Percentiles rank a stretch among this genome's conserved stretches.
These are phyloP conservation scores for Magnolia officinalis DNA, from an alignment of 164 flowering plant species.

Conservation along the genomic window DNA sequence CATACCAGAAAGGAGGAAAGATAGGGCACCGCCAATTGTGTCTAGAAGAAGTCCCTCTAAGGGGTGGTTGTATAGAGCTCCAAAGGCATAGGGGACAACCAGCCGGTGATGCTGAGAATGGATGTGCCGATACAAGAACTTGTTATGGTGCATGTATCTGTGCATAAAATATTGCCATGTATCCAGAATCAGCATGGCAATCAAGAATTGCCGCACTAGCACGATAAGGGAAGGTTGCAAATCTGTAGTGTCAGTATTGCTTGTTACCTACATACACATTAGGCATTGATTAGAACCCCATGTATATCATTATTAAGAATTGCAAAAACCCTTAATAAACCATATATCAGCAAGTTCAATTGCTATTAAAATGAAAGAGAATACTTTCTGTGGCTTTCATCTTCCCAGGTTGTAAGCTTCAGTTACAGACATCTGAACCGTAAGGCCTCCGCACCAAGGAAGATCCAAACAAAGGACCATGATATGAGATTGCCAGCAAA, in stretches of 20 bases:
- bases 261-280: constrained; percentile 42
- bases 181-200: constrained; percentile 78
- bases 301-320: background rate
- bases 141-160: constrained; percentile 93
- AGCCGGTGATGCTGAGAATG: constrained; percentile 94
- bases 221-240: constrained; percentile 37
- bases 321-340: background rate
- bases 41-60: constrained; percentile 84
- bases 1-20: constrained; percentile 96
- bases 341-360: too few species aligned
- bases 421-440: too few species aligned
- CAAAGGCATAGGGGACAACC: constrained; percentile 90
- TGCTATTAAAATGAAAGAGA: too few species aligned
- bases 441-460: too few species aligned
- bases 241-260: constrained; percentile 25
- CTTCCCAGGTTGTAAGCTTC: background rate
- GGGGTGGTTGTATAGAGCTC: constrained; percentile 95
- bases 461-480: too few species aligned
- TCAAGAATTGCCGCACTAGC: constrained; percentile 55
- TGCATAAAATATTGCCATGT: constrained; percentile 99
- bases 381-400: background rate
- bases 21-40: constrained; percentile 83
- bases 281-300: background rate
- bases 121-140: constrained; percentile 81
- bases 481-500: too few species aligned